Conservation (phyloP, 148 eudicot genomes). For the Rhododendron henanense region DNA sequence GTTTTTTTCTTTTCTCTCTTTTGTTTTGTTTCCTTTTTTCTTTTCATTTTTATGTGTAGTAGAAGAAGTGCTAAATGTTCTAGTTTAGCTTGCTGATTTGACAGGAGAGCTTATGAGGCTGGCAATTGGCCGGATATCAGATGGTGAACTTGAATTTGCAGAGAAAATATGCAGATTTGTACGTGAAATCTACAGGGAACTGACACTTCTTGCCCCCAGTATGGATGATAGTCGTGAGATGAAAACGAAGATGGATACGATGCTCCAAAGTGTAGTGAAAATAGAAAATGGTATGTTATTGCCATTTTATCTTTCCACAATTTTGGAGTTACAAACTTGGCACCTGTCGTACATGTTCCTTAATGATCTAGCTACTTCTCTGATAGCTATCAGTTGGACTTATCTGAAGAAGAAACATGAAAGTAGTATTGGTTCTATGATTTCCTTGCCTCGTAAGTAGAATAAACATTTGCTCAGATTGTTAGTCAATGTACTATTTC, state of each 20-base stretch:
- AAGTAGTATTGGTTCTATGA: not conserved
- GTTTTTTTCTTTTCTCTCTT: not conserved
- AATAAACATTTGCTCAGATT: not conserved
- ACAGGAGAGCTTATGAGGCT: slow-evolving; percentile 98
- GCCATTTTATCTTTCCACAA: not conserved
- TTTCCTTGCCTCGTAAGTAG: not conserved
- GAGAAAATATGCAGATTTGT: slow-evolving; percentile 85
- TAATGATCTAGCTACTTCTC: not conserved
- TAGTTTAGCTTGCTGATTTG: slow-evolving; percentile 83
- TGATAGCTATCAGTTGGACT: not conserved
- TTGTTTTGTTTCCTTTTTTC: not conserved
- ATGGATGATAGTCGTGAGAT: slow-evolving; percentile 87
- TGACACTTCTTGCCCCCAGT: slow-evolving; percentile 64
- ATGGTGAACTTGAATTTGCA: slow-evolving; percentile 88
- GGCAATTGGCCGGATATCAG: slow-evolving; percentile 95
- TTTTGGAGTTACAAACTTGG: not conserved
- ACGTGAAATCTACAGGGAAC: slow-evolving; percentile 76
- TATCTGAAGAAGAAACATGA: not conserved
- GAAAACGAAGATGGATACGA: slow-evolving; percentile 86
- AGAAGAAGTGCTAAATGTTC: slow-evolving; percentile 14
- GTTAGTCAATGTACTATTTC: not conserved
- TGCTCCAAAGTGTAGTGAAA: slow-evolving; percentile 96
- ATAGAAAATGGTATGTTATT: slow-evolving; percentile 88
- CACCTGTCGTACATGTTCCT: not conserved
- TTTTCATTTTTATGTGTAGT: not conserved